Conservation (phyloP, 257 asterid genomes). For the Solanum boliviense region DNA sequence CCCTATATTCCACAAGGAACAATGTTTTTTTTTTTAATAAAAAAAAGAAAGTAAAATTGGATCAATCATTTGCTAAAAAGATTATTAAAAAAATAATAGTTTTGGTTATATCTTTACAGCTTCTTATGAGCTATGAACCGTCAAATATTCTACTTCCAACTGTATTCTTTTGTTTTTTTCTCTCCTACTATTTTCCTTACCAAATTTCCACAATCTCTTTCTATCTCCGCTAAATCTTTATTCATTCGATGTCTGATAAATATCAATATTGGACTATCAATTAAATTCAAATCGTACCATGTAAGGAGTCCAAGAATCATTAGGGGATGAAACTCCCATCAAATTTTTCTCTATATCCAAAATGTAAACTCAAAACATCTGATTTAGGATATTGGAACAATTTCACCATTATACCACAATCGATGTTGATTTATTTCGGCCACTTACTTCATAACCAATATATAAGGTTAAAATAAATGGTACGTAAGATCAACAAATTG, state of each 20-base stretch:
- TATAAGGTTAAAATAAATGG: too few relatives aligned
- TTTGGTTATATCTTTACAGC: not conserved
- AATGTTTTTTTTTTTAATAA: not conserved
- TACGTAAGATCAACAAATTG: too few relatives aligned
- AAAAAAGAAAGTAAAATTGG: not conserved
- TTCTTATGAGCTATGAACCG: not conserved
- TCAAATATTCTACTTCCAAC: not conserved
- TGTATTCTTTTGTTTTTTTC: not conserved
- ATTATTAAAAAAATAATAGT: not conserved
- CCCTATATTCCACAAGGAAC: not conserved
- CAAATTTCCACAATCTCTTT: too few relatives aligned
- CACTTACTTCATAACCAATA: not conserved
- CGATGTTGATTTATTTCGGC: too few relatives aligned
- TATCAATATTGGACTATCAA: too few relatives aligned
- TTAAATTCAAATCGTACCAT: not conserved
- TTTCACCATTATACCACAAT: too few relatives aligned
- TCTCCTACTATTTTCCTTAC: not conserved
- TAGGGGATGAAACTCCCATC: fast-evolving
- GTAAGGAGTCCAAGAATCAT: too few relatives aligned
- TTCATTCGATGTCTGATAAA: not conserved
- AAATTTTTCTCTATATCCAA: not conserved
- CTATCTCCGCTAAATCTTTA: too few relatives aligned
- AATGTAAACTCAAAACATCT: too few relatives aligned
- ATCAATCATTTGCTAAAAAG: not conserved
- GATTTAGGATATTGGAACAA: fast-evolving